Base-by-base conservation (phyloP, 177 flowering plant genomes). In the Vitis hybrid region DNA sequence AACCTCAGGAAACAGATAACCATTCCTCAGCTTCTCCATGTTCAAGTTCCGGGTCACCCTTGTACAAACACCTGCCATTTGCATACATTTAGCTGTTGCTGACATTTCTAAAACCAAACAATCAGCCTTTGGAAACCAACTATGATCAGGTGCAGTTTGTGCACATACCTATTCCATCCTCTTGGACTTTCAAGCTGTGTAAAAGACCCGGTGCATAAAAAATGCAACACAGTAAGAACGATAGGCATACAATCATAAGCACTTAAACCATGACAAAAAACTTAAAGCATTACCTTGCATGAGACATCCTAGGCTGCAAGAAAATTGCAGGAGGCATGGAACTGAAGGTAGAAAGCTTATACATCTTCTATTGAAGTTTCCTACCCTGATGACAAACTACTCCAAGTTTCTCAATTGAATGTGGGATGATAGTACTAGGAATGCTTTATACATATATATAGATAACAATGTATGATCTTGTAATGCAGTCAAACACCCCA, bases 1-100 rank as follows among this genome's bases (percentile, higher is more conserved):
- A 26, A 90, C 95, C 90, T 90, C 89, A 1, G 91, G 88, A 70
- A 91, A 89, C 76, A 91, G 74, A 72, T 85, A 91, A 15, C 80
- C 85, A 39, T 59, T 70, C 68, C 69, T 77, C 73, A 91, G 78
- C 75, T 80, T 86, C 74, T 81, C 91, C 82, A 88, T 66, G 67
- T 89, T 81, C 9, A 62, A 70, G 72, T 84, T 91, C 71, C 96
- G 93, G 1, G 79, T 60, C 11, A 90, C 86, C 66, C 72, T 86
- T 10, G 92, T 84, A 18, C 64, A 60, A 62, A 68, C 71, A 73
- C 67, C 86, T 74, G 75, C 48, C 56, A 73, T 66, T 39, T 39
- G 9, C 4, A 9, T 19, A 65, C 39, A 60, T 17, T 21, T 56
- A 49, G 15, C 1, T 62, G 17, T 32, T 51, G 45, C 63, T 19